phyloP scores from a whole-genome alignment of 805 yeast genomes.

The Maudiozyma turicensis region DNA sequence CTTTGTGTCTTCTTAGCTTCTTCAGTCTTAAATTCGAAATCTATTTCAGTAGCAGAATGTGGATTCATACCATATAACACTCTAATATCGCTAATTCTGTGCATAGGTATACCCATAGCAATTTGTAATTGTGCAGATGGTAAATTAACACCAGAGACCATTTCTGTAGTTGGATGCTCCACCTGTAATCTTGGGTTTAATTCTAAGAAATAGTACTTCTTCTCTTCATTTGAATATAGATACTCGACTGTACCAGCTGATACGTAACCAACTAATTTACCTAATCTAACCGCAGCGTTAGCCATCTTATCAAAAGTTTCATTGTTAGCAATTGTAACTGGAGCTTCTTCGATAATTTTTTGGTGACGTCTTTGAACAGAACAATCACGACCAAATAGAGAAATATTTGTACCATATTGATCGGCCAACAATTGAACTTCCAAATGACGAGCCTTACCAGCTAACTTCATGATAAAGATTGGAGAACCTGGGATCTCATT shows the following conservation, averaged over 20 bases:
- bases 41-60: constrained; percentile 80
- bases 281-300: constrained; percentile 93
- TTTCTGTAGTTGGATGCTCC: constrained; percentile 99
- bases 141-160: constrained; percentile 96
- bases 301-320: constrained; percentile 89
- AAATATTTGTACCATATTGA: constrained; percentile 95
- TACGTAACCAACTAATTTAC: constrained; percentile 93
- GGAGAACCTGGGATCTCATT: constrained; percentile 99
- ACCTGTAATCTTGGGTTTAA: constrained; percentile 98
- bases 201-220: constrained; percentile 92
- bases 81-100: constrained; percentile 88
- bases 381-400: constrained; percentile 97
- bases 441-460: constrained; percentile 95
- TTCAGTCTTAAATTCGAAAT: constrained; percentile 74
- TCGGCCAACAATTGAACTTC: constrained; percentile 97
- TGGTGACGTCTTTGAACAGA: constrained; percentile 99
- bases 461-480: constrained; percentile 92
- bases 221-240: constrained; percentile 86
- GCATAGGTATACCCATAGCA: constrained; percentile 99
- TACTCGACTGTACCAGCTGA: constrained; percentile 99
- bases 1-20: constrained; percentile 72
- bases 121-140: constrained; percentile 98
- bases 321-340: constrained; percentile 86
- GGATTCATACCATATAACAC: constrained; percentile 93
- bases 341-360: constrained; percentile 98